Percentiles rank a stretch among this genome's conserved stretches.
Conservation (phyloP, 805 yeast genomes). For the Saturnispora ahearnii region DNA sequence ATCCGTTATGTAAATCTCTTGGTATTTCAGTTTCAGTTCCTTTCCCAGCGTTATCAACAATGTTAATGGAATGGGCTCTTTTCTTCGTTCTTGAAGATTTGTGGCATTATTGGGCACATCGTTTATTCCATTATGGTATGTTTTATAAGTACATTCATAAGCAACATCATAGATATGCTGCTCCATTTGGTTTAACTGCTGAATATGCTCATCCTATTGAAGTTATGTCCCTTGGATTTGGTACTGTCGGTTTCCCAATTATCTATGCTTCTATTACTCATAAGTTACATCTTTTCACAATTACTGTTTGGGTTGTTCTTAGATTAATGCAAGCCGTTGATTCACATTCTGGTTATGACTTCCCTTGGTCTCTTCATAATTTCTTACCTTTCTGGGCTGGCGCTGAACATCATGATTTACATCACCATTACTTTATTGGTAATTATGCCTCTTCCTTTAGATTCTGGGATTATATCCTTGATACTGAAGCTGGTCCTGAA, state of each 20-base stretch:
- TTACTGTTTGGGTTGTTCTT: constrained; percentile 42
- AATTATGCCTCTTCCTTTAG: constrained; percentile 50
- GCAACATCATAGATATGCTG: constrained; percentile 53
- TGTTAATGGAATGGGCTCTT: constrained; percentile 36
- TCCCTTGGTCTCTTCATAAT: constrained; percentile 51
- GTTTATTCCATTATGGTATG: constrained; percentile 46
- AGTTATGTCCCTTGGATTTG: constrained; percentile 48
- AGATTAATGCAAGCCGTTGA: constrained; percentile 53
- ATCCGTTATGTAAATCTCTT: constrained; percentile 41
- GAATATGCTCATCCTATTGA: constrained; percentile 56
- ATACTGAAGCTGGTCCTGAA: constrained; percentile 48
- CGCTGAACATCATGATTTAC: constrained; percentile 54
- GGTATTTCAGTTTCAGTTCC: constrained; percentile 45
- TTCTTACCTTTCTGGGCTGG: constrained; percentile 60
- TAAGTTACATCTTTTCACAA: constrained; percentile 44
- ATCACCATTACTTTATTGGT: constrained; percentile 53
- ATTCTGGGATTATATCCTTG: constrained; percentile 47
- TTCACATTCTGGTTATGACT: constrained; percentile 53
- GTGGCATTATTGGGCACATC: constrained; percentile 56
- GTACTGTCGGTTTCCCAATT: constrained; percentile 54
- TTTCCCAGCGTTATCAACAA: constrained; percentile 37
- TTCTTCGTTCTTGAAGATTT: constrained; percentile 47
- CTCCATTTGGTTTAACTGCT: constrained; percentile 54
- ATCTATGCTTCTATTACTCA: constrained; percentile 41
- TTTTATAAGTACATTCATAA: constrained; percentile 51